Conservation (phyloP, 108 stramenopile genomes). For the Epithemia pelagica region DNA sequence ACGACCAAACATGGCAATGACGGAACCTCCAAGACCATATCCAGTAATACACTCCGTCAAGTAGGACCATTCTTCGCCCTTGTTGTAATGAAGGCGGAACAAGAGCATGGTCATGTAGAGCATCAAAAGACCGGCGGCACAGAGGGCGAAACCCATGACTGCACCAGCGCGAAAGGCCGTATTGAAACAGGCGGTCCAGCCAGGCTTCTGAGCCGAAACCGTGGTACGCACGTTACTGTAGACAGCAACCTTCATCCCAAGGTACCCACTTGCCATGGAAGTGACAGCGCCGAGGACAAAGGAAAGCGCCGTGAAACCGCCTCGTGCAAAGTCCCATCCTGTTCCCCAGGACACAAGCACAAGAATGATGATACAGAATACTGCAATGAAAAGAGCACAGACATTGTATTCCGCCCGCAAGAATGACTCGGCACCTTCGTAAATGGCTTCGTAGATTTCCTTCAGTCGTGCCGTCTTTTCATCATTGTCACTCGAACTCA, state of each 20-base stretch:
- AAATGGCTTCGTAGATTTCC: slow-evolving; percentile 92
- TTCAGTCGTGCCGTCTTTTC: slow-evolving; percentile 68
- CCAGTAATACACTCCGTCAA: slow-evolving; percentile 94
- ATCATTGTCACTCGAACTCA: slow-evolving; percentile 54
- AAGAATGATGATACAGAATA: slow-evolving; percentile 80
- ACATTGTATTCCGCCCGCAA: slow-evolving; percentile 92
- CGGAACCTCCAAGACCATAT: slow-evolving; percentile 95
- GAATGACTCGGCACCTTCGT: slow-evolving; percentile 93
- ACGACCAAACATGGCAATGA: slow-evolving; percentile 99
- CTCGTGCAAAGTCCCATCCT: slow-evolving; percentile 78
- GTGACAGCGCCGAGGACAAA: slow-evolving; percentile 92
- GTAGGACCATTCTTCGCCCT: slow-evolving; percentile 75
- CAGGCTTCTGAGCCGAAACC: slow-evolving; percentile 79
- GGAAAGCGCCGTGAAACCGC: slow-evolving; percentile 83
- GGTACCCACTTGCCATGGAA: slow-evolving; percentile 81
- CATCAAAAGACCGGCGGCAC: slow-evolving; percentile 88
- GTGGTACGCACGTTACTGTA: slow-evolving; percentile 96
- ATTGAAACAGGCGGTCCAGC: slow-evolving; percentile 89
- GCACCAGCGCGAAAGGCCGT: slow-evolving; percentile 96
- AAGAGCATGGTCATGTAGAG: slow-evolving; percentile 75
- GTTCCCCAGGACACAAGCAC: slow-evolving; percentile 87
- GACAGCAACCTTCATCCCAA: slow-evolving; percentile 98
- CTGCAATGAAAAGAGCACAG: slow-evolving; percentile 84
- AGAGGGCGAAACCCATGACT: slow-evolving; percentile 98
- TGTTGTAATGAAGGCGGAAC: slow-evolving; percentile 76